Evolutionary conservation across 495 filamentous ascomycete genomes (phyloP).

Genomic region (Articulospora tetracladia): DNA sequence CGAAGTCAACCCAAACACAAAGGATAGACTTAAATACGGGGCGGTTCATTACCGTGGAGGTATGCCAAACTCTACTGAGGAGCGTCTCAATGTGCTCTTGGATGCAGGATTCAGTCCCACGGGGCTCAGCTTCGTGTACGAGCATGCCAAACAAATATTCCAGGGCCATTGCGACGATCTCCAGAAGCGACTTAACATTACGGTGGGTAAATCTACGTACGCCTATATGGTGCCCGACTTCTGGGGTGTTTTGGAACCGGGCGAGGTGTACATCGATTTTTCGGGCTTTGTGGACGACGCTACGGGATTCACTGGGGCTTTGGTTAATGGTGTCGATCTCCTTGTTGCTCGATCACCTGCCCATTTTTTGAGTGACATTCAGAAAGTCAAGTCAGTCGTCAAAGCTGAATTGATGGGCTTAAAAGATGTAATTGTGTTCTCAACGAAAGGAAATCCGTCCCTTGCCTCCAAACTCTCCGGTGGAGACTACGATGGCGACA

Average conservation of each 20-base stretch:
- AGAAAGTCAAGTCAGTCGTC: slow-evolving; percentile 57
- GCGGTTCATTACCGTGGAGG: slow-evolving; percentile 40
- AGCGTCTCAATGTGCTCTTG: slow-evolving; percentile 46
- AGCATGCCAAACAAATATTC: slow-evolving; percentile 36
- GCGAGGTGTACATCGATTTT: slow-evolving; percentile 78
- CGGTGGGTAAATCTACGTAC: slow-evolving; percentile 69
- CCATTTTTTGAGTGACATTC: slow-evolving; percentile 78
- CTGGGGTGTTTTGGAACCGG: slow-evolving; percentile 59
- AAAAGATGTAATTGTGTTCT: slow-evolving; percentile 84
- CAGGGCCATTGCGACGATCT: slow-evolving; percentile 47
- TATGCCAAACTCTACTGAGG: slow-evolving; percentile 46
- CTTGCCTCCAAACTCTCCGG: slow-evolving; percentile 82
- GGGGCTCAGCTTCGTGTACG: slow-evolving; percentile 53
- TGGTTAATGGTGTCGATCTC: slow-evolving; percentile 64
- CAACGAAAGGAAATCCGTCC: slow-evolving; percentile 60
- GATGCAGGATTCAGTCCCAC: slow-evolving; percentile 64
- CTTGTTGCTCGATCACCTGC: slow-evolving; percentile 85
- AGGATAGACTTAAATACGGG: slow-evolving; percentile 24
- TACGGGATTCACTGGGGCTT: slow-evolving; percentile 37
- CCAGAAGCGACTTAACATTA: slow-evolving; percentile 64
- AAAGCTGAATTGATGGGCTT: slow-evolving; percentile 67
- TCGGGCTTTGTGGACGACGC: slow-evolving; percentile 61
- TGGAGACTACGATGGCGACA: slow-evolving; percentile 94
- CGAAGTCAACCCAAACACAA: slow-evolving; percentile 23
- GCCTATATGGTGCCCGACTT: slow-evolving; percentile 83